Evolutionary conservation across 2,329 filamentous ascomycete genomes (phyloP).

Genomic region (Metarhizium humberi): DNA sequence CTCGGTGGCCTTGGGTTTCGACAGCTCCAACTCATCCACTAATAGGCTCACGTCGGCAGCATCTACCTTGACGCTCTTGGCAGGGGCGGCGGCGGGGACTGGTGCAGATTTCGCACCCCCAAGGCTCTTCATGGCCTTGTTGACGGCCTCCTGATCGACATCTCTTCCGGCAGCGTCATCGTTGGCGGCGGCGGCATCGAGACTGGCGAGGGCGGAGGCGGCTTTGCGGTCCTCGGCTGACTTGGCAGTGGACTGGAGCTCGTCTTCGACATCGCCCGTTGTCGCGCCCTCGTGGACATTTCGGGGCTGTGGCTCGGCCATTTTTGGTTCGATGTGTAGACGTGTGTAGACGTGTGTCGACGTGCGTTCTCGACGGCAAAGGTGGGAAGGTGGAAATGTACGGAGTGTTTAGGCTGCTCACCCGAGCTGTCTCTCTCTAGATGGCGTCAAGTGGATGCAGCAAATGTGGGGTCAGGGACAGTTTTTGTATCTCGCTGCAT

Average conservation of each 20-base stretch:
- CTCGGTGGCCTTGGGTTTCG: slow-evolving; percentile 65
- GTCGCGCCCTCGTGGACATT: slow-evolving; percentile 51
- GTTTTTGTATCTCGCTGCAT: neutral
- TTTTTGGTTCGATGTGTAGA: slow-evolving; percentile 18
- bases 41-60: slow-evolving; percentile 60
- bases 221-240: slow-evolving; percentile 71
- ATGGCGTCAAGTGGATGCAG: too few species aligned
- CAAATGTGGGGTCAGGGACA: too few species aligned
- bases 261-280: slow-evolving; percentile 49
- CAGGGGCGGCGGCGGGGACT: slow-evolving; percentile 20
- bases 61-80: slow-evolving; percentile 65
- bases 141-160: slow-evolving; percentile 61
- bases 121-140: slow-evolving; percentile 61
- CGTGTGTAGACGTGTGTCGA: neutral
- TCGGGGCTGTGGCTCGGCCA: slow-evolving; percentile 53
- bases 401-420: too few species aligned
- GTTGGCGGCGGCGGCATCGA: slow-evolving; percentile 40
- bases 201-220: slow-evolving; percentile 60
- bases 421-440: too few species aligned
- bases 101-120: slow-evolving; percentile 21
- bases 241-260: slow-evolving; percentile 43
- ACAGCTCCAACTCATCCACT: slow-evolving; percentile 63
- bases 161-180: slow-evolving; percentile 40
- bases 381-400: neutral
- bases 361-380: neutral